These are phyloP conservation scores for Puccinia coronata DNA, from an alignment of 1,284 basidiomycete genomes.

Conservation along the genomic window DNA sequence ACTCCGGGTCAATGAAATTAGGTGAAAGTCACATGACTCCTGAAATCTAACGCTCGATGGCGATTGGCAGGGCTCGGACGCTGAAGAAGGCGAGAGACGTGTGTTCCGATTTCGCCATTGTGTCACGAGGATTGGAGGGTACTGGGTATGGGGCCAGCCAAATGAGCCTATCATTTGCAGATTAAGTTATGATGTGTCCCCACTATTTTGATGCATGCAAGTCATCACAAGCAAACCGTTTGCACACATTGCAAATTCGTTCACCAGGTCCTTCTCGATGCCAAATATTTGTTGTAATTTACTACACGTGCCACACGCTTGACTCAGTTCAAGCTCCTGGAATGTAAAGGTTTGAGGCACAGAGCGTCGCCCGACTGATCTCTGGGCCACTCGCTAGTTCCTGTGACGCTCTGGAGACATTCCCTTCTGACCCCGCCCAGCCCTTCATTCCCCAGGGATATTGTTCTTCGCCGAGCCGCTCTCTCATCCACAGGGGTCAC, in stretches of 20 bases:
- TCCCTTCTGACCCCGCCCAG: too few species aligned
- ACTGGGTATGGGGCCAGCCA: constrained; percentile 45
- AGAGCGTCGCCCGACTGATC: too few species aligned
- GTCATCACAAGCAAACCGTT: neutral
- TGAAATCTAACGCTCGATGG: neutral
- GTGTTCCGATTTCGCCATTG: constrained; percentile 41
- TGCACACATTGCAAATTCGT: too few species aligned
- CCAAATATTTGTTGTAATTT: constrained; percentile 8
- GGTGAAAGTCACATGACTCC: neutral
- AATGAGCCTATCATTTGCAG: constrained; percentile 39
- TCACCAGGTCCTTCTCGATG: too few species aligned
- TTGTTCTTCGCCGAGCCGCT: too few species aligned
- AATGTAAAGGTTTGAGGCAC: too few species aligned
- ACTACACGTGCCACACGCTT: neutral
- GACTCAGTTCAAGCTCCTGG: neutral
- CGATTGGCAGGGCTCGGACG: constrained; percentile 32
- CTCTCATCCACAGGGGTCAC: neutral
- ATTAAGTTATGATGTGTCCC: neutral
- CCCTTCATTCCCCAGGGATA: too few species aligned
- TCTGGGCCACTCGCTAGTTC: too few species aligned
- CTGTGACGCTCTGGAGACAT: too few species aligned
- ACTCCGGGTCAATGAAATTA: too few species aligned
- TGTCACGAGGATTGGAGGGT: constrained; percentile 36
- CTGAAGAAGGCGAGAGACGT: constrained; percentile 45
- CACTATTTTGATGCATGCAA: neutral